phyloP scores from a whole-genome alignment of 768 basidiomycete species.

The Trametes maxima region DNA sequence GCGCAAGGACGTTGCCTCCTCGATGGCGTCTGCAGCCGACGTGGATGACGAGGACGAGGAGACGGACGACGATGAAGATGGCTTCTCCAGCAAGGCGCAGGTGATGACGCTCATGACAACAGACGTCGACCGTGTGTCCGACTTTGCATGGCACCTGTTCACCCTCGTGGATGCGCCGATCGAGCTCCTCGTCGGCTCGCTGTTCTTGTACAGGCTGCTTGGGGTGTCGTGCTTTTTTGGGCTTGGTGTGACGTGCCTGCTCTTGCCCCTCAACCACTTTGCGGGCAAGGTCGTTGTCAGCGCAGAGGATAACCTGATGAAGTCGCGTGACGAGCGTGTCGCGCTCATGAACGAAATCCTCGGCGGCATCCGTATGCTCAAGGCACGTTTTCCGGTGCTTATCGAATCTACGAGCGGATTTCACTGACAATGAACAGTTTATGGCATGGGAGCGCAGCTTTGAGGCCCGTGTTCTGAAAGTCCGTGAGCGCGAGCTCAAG shows the following conservation, averaged over 20 bases:
- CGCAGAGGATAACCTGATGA: conserved; percentile 88
- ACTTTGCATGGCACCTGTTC: conserved; percentile 81
- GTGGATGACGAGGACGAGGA: conserved; percentile 50
- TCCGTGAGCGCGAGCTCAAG: conserved; percentile 80
- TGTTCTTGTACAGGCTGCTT: conserved; percentile 77
- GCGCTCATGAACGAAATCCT: conserved; percentile 84
- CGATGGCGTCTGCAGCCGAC: conserved; percentile 38
- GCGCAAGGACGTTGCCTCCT: conserved; percentile 80
- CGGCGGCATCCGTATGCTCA: conserved; percentile 16
- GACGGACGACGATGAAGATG: conserved; percentile 61
- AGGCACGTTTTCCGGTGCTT: not conserved
- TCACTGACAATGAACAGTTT: conserved; percentile 51
- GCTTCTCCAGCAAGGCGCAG: conserved; percentile 62
- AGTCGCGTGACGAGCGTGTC: conserved; percentile 87
- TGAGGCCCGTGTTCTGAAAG: conserved; percentile 68
- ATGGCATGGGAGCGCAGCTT: conserved; percentile 96
- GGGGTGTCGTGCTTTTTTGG: conserved; percentile 79
- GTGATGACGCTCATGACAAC: conserved; percentile 97
- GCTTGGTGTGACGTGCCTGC: conserved; percentile 67
- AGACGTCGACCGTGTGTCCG: conserved; percentile 87
- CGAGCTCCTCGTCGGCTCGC: conserved; percentile 71
- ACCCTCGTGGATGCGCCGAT: conserved; percentile 76
- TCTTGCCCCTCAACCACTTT: conserved; percentile 78
- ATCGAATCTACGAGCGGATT: too few relatives aligned
- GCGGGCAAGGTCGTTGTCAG: conserved; percentile 78